phyloP scores from a whole-genome alignment of 2,329 filamentous ascomycete genomes.

The Lecanicillium sp. region DNA sequence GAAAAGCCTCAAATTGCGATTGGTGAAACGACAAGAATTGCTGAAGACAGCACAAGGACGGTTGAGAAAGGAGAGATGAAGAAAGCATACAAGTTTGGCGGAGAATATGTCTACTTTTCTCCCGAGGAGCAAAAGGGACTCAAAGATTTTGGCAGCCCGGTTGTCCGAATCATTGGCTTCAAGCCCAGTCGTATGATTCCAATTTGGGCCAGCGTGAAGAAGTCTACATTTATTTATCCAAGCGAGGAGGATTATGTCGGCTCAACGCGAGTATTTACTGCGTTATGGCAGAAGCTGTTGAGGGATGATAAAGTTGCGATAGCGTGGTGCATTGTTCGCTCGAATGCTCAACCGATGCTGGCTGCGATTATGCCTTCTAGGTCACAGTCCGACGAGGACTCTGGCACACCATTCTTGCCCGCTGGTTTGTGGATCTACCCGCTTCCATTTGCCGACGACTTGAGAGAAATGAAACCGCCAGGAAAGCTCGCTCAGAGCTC shows the following conservation, averaged over 20 bases:
- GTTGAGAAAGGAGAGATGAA: constrained; percentile 76
- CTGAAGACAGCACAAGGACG: constrained; percentile 66
- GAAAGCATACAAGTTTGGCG: constrained; percentile 94
- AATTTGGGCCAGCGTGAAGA: constrained; percentile 77
- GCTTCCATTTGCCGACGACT: constrained; percentile 82
- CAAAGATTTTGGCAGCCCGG: constrained; percentile 70
- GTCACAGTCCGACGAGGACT: constrained; percentile 54
- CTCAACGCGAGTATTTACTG: constrained; percentile 86
- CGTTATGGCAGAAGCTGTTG: constrained; percentile 79
- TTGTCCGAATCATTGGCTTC: constrained; percentile 88
- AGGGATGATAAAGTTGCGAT: constrained; percentile 73
- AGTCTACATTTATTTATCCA: constrained; percentile 88
- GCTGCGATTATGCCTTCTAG: constrained; percentile 74
- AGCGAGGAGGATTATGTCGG: constrained; percentile 85
- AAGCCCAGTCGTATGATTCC: constrained; percentile 70
- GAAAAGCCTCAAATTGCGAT: constrained; percentile 75
- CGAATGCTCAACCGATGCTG: constrained; percentile 70
- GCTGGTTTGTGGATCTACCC: constrained; percentile 84
- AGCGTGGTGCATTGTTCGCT: constrained; percentile 80
- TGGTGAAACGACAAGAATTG: constrained; percentile 64
- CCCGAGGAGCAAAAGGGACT: constrained; percentile 74
- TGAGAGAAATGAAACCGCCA: constrained; percentile 64
- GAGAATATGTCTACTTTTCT: constrained; percentile 78
- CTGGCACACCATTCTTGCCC: constrained; percentile 62
- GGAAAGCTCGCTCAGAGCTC: constrained; percentile 47